These are phyloP conservation scores for Podaxis sp. DNA, from an alignment of 768 basidiomycete species.

Conservation along the genomic window DNA sequence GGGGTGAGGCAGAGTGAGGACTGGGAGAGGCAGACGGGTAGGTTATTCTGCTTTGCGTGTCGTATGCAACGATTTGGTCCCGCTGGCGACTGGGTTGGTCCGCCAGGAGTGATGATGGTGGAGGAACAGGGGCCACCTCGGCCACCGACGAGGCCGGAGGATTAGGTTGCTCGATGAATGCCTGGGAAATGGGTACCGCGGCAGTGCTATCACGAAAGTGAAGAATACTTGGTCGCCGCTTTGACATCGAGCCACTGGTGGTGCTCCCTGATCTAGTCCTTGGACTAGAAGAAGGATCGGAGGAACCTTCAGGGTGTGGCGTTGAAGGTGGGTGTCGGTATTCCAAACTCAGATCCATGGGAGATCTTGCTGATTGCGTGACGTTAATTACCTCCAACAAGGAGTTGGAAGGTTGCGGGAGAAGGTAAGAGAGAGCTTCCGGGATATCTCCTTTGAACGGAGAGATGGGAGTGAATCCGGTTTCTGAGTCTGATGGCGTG, in stretches of 20 bases:
- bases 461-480: constrained; percentile 1
- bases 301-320: background rate
- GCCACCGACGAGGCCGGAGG: background rate
- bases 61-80: background rate
- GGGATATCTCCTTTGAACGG: constrained; percentile 4
- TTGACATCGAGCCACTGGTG: background rate
- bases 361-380: background rate
- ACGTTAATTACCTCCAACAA: constrained; percentile 7
- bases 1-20: background rate
- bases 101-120: background rate
- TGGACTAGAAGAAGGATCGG: background rate
- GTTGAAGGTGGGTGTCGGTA: background rate
- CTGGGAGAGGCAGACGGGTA: background rate
- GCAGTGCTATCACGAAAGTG: background rate
- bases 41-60: background rate
- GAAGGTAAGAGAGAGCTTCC: constrained; percentile 4
- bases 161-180: background rate
- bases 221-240: background rate
- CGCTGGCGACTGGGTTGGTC: background rate
- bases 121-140: background rate
- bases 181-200: background rate
- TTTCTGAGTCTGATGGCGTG: constrained; percentile 1
- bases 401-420: constrained; percentile 1
- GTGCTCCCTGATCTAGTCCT: no score
- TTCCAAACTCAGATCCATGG: background rate